These are phyloP conservation scores for Pseudogymnoascus sp. DNA, from an alignment of 2,329 filamentous ascomycete genomes.

Conservation along the genomic window DNA sequence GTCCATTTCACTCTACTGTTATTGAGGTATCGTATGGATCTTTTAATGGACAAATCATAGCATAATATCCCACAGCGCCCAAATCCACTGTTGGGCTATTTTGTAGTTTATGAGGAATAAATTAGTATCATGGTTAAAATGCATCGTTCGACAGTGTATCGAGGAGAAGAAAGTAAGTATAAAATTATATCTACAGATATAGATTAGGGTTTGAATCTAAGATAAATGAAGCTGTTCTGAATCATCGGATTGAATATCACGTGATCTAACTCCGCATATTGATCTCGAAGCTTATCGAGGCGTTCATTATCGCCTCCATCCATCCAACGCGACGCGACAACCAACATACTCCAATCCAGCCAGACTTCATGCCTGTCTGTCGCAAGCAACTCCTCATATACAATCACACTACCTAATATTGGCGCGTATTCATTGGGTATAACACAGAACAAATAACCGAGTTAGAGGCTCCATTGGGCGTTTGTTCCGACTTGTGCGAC, in stretches of 20 bases:
- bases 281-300: not conserved
- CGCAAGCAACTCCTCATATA: not conserved
- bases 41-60: not conserved
- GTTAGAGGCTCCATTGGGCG: not conserved
- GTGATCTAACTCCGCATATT: not conserved
- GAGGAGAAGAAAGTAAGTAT: not conserved
- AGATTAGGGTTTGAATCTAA: not conserved
- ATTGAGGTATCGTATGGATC: not conserved
- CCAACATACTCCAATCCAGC: not conserved
- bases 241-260: not conserved
- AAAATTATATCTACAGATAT: not conserved
- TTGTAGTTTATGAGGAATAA: not conserved
- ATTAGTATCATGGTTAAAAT: not conserved
- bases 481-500: not conserved
- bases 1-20: not conserved
- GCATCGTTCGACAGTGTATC: not conserved
- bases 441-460: not conserved
- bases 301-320: not conserved
- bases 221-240: not conserved
- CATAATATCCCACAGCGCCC: not conserved
- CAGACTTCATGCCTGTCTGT: not conserved
- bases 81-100: not conserved
- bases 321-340: slow-evolving; percentile 4
- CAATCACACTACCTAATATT: not conserved
- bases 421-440: not conserved